Conservation (phyloP, 1,139 yeast genomes). For the Geotrichum fermentans region DNA sequence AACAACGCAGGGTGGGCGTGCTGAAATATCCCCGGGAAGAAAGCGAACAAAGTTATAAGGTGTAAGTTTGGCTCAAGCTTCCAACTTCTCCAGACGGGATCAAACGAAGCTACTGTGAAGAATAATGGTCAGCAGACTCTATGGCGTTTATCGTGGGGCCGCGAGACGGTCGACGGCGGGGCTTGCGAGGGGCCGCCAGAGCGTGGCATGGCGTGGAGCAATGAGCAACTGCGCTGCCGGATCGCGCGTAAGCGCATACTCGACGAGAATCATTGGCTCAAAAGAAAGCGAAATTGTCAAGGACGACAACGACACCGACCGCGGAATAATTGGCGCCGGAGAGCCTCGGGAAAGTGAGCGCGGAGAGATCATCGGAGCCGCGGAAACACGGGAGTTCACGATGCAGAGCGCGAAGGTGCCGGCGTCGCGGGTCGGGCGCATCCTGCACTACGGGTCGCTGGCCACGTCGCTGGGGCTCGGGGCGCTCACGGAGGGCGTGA, state of each 20-base stretch:
- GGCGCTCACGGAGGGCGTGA: conserved; percentile 72
- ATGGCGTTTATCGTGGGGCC: conserved; percentile 25
- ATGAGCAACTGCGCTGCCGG: too few relatives aligned
- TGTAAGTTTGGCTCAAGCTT: too few relatives aligned
- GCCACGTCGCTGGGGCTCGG: conserved; percentile 92
- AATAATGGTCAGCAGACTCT: conserved; percentile 22
- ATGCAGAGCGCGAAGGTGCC: conserved; percentile 73
- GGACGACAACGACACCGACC: neutral
- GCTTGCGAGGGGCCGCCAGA: too few relatives aligned
- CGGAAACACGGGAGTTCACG: conserved; percentile 37
- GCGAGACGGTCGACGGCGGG: conserved; percentile 1
- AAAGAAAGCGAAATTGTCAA: neutral
- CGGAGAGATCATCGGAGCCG: neutral
- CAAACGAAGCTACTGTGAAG: neutral
- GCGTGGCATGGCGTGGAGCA: too few relatives aligned
- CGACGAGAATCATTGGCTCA: neutral
- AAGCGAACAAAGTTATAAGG: too few relatives aligned
- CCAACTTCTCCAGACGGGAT: too few relatives aligned
- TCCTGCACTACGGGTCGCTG: conserved; percentile 86
- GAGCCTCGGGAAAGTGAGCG: conserved; percentile 5
- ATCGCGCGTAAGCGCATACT: too few relatives aligned
- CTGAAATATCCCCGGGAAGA: neutral
- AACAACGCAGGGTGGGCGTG: too few relatives aligned
- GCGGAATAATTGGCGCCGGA: too few relatives aligned
- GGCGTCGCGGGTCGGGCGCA: conserved; percentile 72